Base-by-base conservation (phyloP, 2,329 filamentous ascomycete species). In the Trichoderma cornu-damae region DNA sequence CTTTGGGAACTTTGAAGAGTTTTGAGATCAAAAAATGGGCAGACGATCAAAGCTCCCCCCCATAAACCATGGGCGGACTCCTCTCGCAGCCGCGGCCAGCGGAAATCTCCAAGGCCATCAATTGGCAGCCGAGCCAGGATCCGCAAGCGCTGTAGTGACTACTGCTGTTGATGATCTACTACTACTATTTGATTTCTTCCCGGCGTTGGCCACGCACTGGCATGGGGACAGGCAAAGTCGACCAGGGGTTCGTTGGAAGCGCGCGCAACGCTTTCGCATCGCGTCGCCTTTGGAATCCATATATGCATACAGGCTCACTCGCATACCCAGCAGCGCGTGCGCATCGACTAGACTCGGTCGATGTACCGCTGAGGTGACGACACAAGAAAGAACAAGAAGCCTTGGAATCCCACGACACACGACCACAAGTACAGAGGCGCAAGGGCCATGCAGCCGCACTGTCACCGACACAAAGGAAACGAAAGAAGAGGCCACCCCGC, bases 401-500 rank as follows among this genome's bases (percentile, higher is more conserved):
- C n/a, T 35, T 18, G 26, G 8, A n/a, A 16, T 18, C n/a, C 26
- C n/a, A n/a, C 14, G 44, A 37, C 5, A 9, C 3, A 26, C 49
- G 22, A 52, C 26, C 37, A 40, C 35, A 32, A 12, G 28, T 18
- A 20, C n/a, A 32, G 32, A 52, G 49, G 22, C 37, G 28, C 34
- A 37, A 30, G 35, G 35, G 20, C 26, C 37, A 52, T 52, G 35
- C 47, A 50, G 47, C 32, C 47, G 34, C 32, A 40, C 35, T 42
- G 49, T 52, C 49, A 52, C 49, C 49, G 35, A 52, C 24, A 49
- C 49, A 42, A 32, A 20, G 35, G 24, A 52, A 42, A 52, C 24
- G 24, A 38, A 40, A 18, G n/a, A 16, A 28, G 22, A 18, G 26
- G 16, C 49, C 59, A 67, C 66, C 65, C 66, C 67, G 65, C 67